These are phyloP conservation scores for Castanospermum australe DNA, from an alignment of 306 rosid species.

Conservation along the genomic window DNA sequence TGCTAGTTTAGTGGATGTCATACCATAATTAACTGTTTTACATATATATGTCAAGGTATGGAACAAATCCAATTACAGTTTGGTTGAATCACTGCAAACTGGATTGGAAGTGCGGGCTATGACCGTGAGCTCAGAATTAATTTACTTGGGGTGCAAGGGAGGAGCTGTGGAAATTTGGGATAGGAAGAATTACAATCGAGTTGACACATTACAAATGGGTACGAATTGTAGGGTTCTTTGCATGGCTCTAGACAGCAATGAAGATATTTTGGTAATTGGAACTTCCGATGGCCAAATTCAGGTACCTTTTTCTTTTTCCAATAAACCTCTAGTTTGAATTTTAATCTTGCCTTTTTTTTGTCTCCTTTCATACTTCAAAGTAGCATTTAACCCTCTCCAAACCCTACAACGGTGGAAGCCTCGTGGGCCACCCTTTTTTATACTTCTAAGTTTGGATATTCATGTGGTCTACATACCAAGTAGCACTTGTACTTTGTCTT, in stretches of 20 bases:
- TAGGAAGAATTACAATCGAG: constrained; percentile 57
- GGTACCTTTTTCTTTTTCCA: constrained; percentile 37
- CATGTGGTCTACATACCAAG: neutral
- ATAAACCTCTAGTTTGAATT: neutral
- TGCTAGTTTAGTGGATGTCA: constrained; percentile 13
- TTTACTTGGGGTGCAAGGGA: constrained; percentile 85
- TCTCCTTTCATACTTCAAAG: neutral
- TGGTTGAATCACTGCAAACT: constrained; percentile 66
- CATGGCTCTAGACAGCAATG: constrained; percentile 66
- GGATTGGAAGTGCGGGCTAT: constrained; percentile 72
- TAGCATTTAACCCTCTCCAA: neutral
- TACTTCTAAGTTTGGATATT: neutral
- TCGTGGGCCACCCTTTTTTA: neutral
- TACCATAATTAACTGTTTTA: constrained; percentile 7
- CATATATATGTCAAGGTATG: constrained; percentile 53
- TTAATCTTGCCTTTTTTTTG: neutral
- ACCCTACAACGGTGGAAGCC: neutral
- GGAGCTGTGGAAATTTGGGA: constrained; percentile 84
- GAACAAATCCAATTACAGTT: constrained; percentile 56
- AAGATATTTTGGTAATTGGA: constrained; percentile 75
- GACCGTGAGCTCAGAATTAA: constrained; percentile 76
- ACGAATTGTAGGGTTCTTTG: constrained; percentile 65
- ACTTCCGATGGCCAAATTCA: constrained; percentile 87
- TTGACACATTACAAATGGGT: constrained; percentile 64
- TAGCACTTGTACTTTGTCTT: neutral